These are phyloP conservation scores for Colletotrichum sp. DNA, from an alignment of 2,329 filamentous ascomycete species.

Conservation along the genomic window DNA sequence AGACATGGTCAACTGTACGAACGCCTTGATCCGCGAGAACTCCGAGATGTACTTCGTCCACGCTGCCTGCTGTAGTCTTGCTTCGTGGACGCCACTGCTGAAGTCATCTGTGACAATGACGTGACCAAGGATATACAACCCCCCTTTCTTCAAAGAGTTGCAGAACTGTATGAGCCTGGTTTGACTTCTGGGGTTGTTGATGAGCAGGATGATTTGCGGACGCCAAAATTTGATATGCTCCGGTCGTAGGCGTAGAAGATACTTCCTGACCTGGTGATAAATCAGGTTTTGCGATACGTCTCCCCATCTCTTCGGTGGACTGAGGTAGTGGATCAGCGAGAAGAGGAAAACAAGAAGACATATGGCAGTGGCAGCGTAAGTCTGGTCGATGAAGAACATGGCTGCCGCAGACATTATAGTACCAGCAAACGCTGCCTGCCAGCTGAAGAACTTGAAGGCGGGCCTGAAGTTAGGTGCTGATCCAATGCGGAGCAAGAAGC, in stretches of 20 bases:
- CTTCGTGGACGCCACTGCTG: slow-evolving; percentile 77
- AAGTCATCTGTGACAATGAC: slow-evolving; percentile 89
- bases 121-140: slow-evolving; percentile 83
- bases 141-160: slow-evolving; percentile 89
- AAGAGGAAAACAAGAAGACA: slow-evolving; percentile 79
- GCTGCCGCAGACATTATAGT: slow-evolving; percentile 77
- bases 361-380: slow-evolving; percentile 79
- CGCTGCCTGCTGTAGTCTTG: slow-evolving; percentile 77
- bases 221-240: slow-evolving; percentile 96
- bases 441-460: slow-evolving; percentile 88
- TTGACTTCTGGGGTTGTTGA: slow-evolving; percentile 82
- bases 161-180: slow-evolving; percentile 89
- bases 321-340: slow-evolving; percentile 83
- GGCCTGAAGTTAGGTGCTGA: slow-evolving; percentile 90
- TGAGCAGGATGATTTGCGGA: slow-evolving; percentile 83
- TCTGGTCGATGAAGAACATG: slow-evolving; percentile 90
- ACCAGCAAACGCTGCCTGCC: slow-evolving; percentile 79
- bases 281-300: slow-evolving; percentile 90
- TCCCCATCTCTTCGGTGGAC: slow-evolving; percentile 87
- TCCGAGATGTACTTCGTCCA: slow-evolving; percentile 88
- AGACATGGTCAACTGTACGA: slow-evolving; percentile 85
- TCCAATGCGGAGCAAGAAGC: slow-evolving; percentile 84
- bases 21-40: slow-evolving; percentile 85
- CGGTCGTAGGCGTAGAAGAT: slow-evolving; percentile 79
- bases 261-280: slow-evolving; percentile 85